Evolutionary conservation across 1,284 basidiomycete genomes (phyloP), one percentile per base, ranked within the genome.

Genomic region (Tremellales sp.): DNA sequence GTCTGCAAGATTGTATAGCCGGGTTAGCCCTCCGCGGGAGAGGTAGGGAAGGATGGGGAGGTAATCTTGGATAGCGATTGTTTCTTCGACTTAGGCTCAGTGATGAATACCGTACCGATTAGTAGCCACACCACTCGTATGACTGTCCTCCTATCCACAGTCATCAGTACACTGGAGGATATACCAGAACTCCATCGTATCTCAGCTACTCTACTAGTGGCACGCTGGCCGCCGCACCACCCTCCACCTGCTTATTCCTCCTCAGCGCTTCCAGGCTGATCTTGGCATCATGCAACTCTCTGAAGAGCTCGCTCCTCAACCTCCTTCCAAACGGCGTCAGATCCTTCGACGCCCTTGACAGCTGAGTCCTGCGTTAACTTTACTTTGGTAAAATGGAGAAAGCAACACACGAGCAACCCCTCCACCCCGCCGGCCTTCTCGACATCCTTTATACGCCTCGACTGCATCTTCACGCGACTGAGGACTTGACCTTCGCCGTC

Each of bases 341-440:
- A 28, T 68, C 56, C 41, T 54, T 56, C 18, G 61, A 47, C n/a
- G 63, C 57, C 45, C 65, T 48, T 19, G 69, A 66, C 8, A 72
- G 57, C 70, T 72, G 44, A n/a, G n/a, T n/a, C n/a, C n/a, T n/a
- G n/a, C n/a, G n/a, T n/a, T n/a, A n/a, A n/a, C n/a, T n/a, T n/a
- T n/a, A n/a, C n/a, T n/a, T 10, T 10, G 10, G 29, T 10, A 31
- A 31, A 31, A 31, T 10, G 10, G 16, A 31, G 29, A 31, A 39
- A 39, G n/a, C n/a, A n/a, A 66, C 70, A 57, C 50, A 73, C 71
- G 47, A 73, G 44, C 22, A 66, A 48, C 1, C 66, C 71, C 60
- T 73, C 71, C 18, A 72, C 51, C 12, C 71, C 71, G 35, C 71
- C 71, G 29, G 66, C 65, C 53, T 71, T 68, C 50, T 67, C 62